Percentiles rank a stretch among this genome's conserved stretches.
Conservation (phyloP, 306 rosid genomes). For the Pyrus communis region DNA sequence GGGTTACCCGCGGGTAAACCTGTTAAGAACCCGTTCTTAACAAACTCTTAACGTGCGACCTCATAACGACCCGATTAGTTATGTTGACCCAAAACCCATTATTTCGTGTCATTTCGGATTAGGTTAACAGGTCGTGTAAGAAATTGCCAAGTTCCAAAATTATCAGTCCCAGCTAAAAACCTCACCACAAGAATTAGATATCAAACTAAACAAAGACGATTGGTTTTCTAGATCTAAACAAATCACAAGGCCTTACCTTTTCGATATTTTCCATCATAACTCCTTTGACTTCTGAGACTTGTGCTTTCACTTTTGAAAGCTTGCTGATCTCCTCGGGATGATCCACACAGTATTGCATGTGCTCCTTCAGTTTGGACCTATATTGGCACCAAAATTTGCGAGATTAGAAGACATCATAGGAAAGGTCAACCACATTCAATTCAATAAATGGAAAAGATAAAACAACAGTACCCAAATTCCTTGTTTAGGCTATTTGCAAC, state of each 20-base stretch:
- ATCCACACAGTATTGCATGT: slow-evolving; percentile 84
- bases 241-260: slow-evolving; percentile 37
- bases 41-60: too few species aligned
- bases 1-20: too few species aligned
- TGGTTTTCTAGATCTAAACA: background rate
- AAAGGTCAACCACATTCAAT: background rate
- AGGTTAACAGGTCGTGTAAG: too few species aligned
- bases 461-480: slow-evolving; percentile 64
- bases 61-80: too few species aligned
- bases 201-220: background rate
- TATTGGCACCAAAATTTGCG: slow-evolving; percentile 8
- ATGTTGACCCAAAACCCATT: too few species aligned
- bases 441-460: background rate
- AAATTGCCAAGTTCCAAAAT: too few species aligned
- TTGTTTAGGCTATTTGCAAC: slow-evolving; percentile 66
- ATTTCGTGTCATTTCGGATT: too few species aligned
- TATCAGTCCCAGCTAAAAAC: background rate
- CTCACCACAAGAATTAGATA: background rate
- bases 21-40: too few species aligned
- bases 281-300: slow-evolving; percentile 87
- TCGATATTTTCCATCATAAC: slow-evolving; percentile 97
- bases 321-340: slow-evolving; percentile 87
- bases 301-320: slow-evolving; percentile 88
- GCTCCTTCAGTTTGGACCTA: slow-evolving; percentile 84
- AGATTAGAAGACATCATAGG: slow-evolving; percentile 9